Base-by-base conservation (phyloP, 2,329 filamentous ascomycete species). In the Fusarium torreyae region DNA sequence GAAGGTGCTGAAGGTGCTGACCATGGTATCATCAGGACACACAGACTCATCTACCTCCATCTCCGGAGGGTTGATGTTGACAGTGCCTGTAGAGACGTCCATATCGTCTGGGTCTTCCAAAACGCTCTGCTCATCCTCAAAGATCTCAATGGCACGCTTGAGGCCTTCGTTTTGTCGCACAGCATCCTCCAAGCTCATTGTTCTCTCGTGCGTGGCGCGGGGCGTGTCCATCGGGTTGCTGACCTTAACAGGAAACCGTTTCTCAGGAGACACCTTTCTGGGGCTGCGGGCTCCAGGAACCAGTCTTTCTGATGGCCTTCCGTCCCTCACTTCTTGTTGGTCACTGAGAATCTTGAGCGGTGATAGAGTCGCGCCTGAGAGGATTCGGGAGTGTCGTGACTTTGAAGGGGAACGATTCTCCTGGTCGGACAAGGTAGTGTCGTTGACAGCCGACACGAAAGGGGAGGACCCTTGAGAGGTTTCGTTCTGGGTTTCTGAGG, bases 1-100 rank as follows among this genome's bases (percentile, higher is more conserved):
- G 80, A 98, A 98, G 14, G 87, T 89, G 82, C 94, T 97, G 77
- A 97, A 92, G 5, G 91, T 91, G 85, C 93, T 97, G 79, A 94
- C 85, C 87, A 91, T 81, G 44, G 90, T 92, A 71, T 93, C 91
- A 69, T 94, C 91, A 2, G 86, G 87, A 43, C 86, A 83, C n/a
- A 79, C 75, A 38, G 82, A 80, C 44, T 80, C 78, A 17, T 79
- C 76, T 49, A 79, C 74, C 13, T 76, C 74, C 48, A 70, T 66
- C 15, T 63, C 51, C 31, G 63, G 39, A n/a, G 60, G 67, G 13
- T 79, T 77, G 31, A 76, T 72, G 39, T 75, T 77, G 26, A 69
- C 67, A 42, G 77, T 73, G 34, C 68, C 74, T 1, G 74, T 69
- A 24, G 57, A 49, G 6, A 63, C 60, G 7, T 70, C 73, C 44